Conservation (phyloP, 768 basidiomycete species). For the Lentinula guzmanii region DNA sequence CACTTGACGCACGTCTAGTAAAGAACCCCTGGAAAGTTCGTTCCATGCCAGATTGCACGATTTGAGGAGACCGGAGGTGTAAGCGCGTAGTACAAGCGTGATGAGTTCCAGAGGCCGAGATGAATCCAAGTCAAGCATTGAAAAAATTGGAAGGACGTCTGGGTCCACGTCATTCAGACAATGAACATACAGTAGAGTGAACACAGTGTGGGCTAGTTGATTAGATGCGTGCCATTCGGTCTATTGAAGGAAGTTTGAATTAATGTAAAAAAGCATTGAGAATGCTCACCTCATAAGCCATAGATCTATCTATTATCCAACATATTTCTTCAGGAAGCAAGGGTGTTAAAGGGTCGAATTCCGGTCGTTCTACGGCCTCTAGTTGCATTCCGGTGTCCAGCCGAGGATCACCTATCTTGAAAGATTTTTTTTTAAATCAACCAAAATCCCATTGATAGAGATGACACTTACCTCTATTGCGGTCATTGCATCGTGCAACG, state of each 20-base stretch:
- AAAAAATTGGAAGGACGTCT: conserved; percentile 32
- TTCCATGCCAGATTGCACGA: conserved; percentile 79
- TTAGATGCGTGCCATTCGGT: conserved; percentile 86
- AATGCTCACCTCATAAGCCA: conserved; percentile 69
- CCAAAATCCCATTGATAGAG: conserved; percentile 4
- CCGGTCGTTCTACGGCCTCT: conserved; percentile 30
- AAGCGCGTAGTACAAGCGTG: conserved; percentile 62
- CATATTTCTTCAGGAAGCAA: conserved; percentile 78
- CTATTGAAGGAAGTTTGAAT: conserved; percentile 31
- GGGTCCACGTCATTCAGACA: conserved; percentile 55
- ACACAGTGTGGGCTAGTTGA: conserved; percentile 82
- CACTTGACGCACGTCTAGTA: conserved; percentile 63
- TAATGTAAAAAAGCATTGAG: not conserved
- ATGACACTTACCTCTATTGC: conserved; percentile 64
- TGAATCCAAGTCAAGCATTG: conserved; percentile 26
- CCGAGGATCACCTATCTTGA: conserved; percentile 82
- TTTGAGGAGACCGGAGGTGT: conserved; percentile 66
- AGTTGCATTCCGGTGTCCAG: conserved; percentile 74
- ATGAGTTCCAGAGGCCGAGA: conserved; percentile 56
- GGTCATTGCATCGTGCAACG: conserved; percentile 88
- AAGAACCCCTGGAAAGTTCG: conserved; percentile 68
- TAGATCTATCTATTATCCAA: conserved; percentile 77
- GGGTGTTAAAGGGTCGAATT: conserved; percentile 59
- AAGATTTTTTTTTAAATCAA: not conserved
- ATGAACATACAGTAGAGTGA: conserved; percentile 72